phyloP scores from a whole-genome alignment of 1,139 yeast species.

The Debaryomyces udenii region DNA sequence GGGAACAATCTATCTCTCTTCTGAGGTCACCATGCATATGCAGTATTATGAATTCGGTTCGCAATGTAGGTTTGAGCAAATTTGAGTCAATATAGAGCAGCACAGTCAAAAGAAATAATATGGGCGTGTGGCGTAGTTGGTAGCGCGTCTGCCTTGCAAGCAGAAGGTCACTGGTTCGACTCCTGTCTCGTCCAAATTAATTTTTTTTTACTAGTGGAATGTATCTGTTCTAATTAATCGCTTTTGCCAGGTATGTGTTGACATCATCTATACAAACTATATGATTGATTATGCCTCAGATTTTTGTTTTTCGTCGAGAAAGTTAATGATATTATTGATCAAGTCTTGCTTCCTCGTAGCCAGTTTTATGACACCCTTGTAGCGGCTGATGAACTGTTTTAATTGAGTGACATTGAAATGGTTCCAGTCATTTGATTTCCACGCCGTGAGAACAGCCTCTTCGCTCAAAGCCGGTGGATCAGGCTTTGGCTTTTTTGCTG shows the following conservation, averaged over 20 bases:
- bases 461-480: constrained; percentile 32
- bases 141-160: constrained; percentile 73
- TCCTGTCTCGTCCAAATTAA: constrained; percentile 62
- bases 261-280: too few species aligned
- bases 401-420: constrained; percentile 46
- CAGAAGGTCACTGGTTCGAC: constrained; percentile 68
- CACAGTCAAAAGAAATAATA: not conserved
- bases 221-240: not conserved
- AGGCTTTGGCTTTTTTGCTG: constrained; percentile 22
- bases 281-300: not conserved
- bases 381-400: constrained; percentile 35
- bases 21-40: too few species aligned
- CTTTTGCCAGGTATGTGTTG: too few species aligned
- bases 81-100: too few species aligned
- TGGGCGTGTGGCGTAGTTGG: constrained; percentile 76
- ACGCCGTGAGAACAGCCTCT: constrained; percentile 38
- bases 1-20: too few species aligned
- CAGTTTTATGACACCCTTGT: constrained; percentile 34
- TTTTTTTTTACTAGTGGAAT: too few species aligned
- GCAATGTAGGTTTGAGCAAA: too few species aligned
- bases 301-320: constrained; percentile 4
- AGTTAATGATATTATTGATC: constrained; percentile 38
- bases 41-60: too few species aligned
- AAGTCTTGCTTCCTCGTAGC: constrained; percentile 47
- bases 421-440: constrained; percentile 39